Conservation (phyloP, 2,329 filamentous ascomycete genomes). For the Aspergillus ibericus region DNA sequence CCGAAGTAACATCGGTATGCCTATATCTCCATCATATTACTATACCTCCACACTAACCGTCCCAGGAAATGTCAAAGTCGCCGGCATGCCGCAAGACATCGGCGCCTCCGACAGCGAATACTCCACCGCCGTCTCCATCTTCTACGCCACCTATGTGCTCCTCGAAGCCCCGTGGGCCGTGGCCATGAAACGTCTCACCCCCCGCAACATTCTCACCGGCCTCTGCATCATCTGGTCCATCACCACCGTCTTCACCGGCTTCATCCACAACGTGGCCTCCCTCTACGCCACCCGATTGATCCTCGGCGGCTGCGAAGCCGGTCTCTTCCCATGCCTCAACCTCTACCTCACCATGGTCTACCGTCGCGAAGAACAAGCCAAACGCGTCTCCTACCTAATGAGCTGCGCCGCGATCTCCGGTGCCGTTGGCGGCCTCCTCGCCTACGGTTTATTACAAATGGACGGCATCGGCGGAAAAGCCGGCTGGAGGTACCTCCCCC, state of each 20-base stretch:
- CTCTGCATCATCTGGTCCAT: slow-evolving; percentile 50
- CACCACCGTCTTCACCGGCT: slow-evolving; percentile 51
- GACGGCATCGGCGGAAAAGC: slow-evolving; percentile 46
- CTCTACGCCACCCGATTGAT: slow-evolving; percentile 45
- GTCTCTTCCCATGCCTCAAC: slow-evolving; percentile 43
- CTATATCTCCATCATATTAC: background rate
- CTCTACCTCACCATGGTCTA: slow-evolving; percentile 45
- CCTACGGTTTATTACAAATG: slow-evolving; percentile 45
- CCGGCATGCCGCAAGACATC: slow-evolving; percentile 50
- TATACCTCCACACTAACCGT: slow-evolving; percentile 1
- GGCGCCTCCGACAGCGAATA: slow-evolving; percentile 43
- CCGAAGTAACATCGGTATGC: slow-evolving; percentile 52
- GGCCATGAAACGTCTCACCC: slow-evolving; percentile 50
- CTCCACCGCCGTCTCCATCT: slow-evolving; percentile 52
- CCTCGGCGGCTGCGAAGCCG: slow-evolving; percentile 39
- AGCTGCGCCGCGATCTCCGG: slow-evolving; percentile 42
- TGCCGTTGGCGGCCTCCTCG: slow-evolving; percentile 43
- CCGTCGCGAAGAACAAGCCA: slow-evolving; percentile 42
- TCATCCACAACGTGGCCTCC: slow-evolving; percentile 44
- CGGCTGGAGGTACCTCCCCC: slow-evolving; percentile 47
- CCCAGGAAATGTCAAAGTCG: slow-evolving; percentile 50
- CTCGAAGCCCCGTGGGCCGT: slow-evolving; percentile 52
- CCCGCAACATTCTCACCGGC: slow-evolving; percentile 42
- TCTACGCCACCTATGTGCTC: slow-evolving; percentile 54
- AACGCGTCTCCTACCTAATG: slow-evolving; percentile 44